Evolutionary conservation across 2,329 filamentous ascomycete species (phyloP), one percentile per base, ranked within the genome.

Genomic region (Cladosporium velox): DNA sequence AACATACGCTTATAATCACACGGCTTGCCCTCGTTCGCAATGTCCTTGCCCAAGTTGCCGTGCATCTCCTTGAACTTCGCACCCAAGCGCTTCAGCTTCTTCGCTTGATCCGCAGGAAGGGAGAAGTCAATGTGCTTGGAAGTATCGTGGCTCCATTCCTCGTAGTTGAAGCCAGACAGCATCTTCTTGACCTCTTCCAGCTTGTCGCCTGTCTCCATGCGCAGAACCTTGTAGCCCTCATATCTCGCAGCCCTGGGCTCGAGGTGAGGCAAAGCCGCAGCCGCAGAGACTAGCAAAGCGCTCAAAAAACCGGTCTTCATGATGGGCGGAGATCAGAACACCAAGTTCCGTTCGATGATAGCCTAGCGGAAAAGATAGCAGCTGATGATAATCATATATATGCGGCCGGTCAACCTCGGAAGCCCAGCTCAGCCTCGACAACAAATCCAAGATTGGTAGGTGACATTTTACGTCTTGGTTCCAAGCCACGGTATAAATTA

Each of bases 31-130:
- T 64, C 60, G 28, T 64, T 28, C 2, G 60, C 60, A 65, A 84
- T 84, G 1, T 79, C 78, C 18, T 71, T 72, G 14, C 80, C 81
- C 6, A 84, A 74, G 70, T 84, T 75, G 47, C 78, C 75, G 65
- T 83, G 80, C 76, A 84, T 77, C 24, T 78, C 32, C 78, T 72
- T 64, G 51, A 54, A 80, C 51, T 64, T 55, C 7, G 51, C 76
- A 7, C 75, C 69, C 2, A 82, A 68, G 2, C 69, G 71, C 15
- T 75, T 69, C 35, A 82, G 74, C 55, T 67, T 65, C 55, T 58
- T 61, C 10, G 58, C 61, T 32, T 67, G 64, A 1, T 66, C 57
- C 10, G 41, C 41, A 4, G 66, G 49, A n/a, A 67, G 30, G 6
- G 67, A 65, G 30, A 67, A 66, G 51, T 68, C 67, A 24, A 69